Conservation (phyloP, 352 stramenopile genomes). For the Globisporangium abappressorium region DNA sequence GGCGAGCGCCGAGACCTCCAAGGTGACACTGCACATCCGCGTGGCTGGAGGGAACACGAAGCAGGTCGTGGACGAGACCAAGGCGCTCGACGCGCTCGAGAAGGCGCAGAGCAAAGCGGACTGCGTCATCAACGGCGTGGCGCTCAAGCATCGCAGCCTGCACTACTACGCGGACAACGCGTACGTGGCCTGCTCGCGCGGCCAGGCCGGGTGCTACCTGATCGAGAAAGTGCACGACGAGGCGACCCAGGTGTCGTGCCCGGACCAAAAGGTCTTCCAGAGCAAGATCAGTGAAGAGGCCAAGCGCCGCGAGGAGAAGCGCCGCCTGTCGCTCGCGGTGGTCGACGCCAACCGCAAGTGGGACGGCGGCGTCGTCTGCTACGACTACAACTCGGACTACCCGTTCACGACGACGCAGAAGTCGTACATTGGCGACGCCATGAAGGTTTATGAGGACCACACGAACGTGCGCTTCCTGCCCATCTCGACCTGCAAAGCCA, state of each 20-base stretch:
- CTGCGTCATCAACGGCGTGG: constrained; percentile 57
- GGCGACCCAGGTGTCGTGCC: constrained; percentile 61
- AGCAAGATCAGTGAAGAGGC: constrained; percentile 24
- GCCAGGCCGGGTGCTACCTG: constrained; percentile 60
- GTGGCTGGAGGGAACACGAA: constrained; percentile 11
- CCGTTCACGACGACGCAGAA: constrained; percentile 56
- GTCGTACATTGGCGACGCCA: constrained; percentile 61
- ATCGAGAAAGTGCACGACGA: constrained; percentile 56
- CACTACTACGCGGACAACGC: constrained; percentile 69
- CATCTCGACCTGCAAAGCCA: constrained; percentile 41
- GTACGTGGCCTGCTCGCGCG: constrained; percentile 71
- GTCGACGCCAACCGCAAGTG: constrained; percentile 62
- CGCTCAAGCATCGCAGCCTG: constrained; percentile 56
- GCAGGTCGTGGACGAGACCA: background rate
- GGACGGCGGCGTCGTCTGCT: constrained; percentile 71
- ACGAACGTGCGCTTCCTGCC: constrained; percentile 79
- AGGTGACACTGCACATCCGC: constrained; percentile 33
- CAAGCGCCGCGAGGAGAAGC: constrained; percentile 24
- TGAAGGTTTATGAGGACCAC: constrained; percentile 56
- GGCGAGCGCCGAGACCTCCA: constrained; percentile 4
- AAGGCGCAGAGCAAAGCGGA: constrained; percentile 22
- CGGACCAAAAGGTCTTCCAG: constrained; percentile 33
- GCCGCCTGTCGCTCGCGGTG: constrained; percentile 61
- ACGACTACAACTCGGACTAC: constrained; percentile 61
- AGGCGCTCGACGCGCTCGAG: constrained; percentile 1